Base-by-base conservation (phyloP, 202 grass and related monocot species). In the Thinopyrum obtusiflorum region DNA sequence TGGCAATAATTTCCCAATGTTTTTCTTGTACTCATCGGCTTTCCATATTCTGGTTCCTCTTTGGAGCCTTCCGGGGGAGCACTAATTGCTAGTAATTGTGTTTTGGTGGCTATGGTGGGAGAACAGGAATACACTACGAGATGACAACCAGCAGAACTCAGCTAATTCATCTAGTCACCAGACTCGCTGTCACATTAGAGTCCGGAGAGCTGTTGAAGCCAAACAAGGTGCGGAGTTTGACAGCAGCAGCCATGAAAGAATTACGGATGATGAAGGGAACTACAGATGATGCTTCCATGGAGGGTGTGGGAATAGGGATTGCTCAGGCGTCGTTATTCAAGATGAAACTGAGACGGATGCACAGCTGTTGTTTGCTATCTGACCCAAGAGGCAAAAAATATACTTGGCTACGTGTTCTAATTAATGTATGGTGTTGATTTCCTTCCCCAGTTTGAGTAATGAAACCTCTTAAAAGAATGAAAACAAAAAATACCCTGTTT, bases 61-160 rank as follows among this genome's bases (percentile, higher is more conserved):
- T 74, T 46, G 24, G 40, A 73, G 71, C 42, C 42, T 74, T 51
- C 42, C 24, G 9, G 42, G 17, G 71, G 42, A 74, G 42, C 40
- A 47, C 47, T 18, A 74, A 29, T 74, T 51, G 71, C 71, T 51
- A 74, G 25, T 74, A 74, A 49, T 74, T 74, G 42, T 74, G 42
- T 74, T 74, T 49, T 28, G 42, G 71, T 74, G 71, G 42, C 14
- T 74, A 74, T 47, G 24, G 40, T 73, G 70, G 40, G 70, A 26
- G 70, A 73, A 49, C 24, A 47, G 23, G 35, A 69, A 23, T 17
- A 37, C 9, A 33, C 18, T 23, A 21, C 9, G 66, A n/a, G 32
- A 61, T 23, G 17, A 18, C 33, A 2, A 36, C 14, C 39, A 73
- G 11, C 40, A 73, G 40, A 46, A 73, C 24, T 73, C 42, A 4